Evolutionary conservation across 78 protist genomes (phyloP), one percentile per base, ranked within the genome.

Genomic region (Tieghemostelium lacteum): DNA sequence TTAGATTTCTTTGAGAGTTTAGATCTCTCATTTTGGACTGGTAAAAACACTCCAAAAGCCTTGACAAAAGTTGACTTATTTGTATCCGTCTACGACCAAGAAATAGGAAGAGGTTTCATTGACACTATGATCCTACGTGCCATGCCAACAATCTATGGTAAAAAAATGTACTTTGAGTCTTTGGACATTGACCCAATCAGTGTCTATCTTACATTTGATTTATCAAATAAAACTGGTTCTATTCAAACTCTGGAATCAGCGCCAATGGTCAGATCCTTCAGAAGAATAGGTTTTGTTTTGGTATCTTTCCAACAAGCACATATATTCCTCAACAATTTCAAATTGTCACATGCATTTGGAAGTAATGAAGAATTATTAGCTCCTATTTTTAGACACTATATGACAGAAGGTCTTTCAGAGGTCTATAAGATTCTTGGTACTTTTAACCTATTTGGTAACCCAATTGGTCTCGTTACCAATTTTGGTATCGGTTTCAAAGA

Each of bases 401-500:
- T 70, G 16, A 33, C 37, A 24, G 93, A 88, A 49, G 89, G 78
- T 58, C 45, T 87, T 3, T 62, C 74, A 1, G 94, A 93, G 37
- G 65, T 75, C 0, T 93, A 93, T 73, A 93, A 89, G 65, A 55
- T 96, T n/a, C 54, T 96, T 5, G 97, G 97, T 7, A 80, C 97
- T 0, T 85, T 87, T 14, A 94, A 94, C 31, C 69, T 96, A 6
- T 87, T 96, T 26, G 97, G 97, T 40, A 96, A 96, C 58, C 97
- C 97, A 8, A 88, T 94, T 57, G 92, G 93, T 5, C 45, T 95
- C 22, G 42, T 95, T 24, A 45, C 58, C 12, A 94, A 85, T 52
- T 86, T 94, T 57, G 94, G 94, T 61, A 86, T 78, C 34, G 96
- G 96, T 28, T 67, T 94, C 28, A 58, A 64, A 66, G 96, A 92